Base-by-base conservation (phyloP, 495 filamentous ascomycete genomes). In the Hypoxylon crocopeplum region DNA sequence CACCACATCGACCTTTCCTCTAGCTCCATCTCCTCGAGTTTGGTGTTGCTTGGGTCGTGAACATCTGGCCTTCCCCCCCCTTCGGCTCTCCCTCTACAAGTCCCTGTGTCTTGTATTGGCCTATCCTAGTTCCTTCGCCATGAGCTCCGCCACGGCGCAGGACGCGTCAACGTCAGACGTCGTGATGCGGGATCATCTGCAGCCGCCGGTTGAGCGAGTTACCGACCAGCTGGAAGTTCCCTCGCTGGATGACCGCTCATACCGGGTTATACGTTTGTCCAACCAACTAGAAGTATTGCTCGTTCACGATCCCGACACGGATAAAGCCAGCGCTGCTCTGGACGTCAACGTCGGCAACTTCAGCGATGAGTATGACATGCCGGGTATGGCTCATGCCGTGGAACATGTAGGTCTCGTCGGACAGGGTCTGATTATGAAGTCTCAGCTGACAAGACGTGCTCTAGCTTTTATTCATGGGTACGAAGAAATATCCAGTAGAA, bases 271-370 rank as follows among this genome's bases (percentile, higher is more conserved):
- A 56, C 82, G 83, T 50, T 77, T 99, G 37, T 77, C 85, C 3
- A 99, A 98, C 71, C 76, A 92, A 75, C 84, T 99, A n/a, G 95
- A 99, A 77, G 94, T 86, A 15, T 82, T 98, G 4, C 74, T 99
- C 33, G 94, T 98, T 25, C 94, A 98, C 72, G 94, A 99, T 72
- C 85, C 90, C 5, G 89, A 96, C 41, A 96, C 93, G 3, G 94
- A 99, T 77, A 99, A 98, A 81, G 92, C 93, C 53, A 93, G 91
- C 66, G 95, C 92, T 16, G 90, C 93, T 25, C 83, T 97, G 69
- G 95, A 97, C 72, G 92, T 98, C 68, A 92, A 96, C 75, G 94
- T 95, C 7, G 94, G 94, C 22, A 96, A 89, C 73, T 98, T 96
- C 74, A 94, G 90, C 67, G 94, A 99, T 67, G 81, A 85, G 60